Evolutionary conservation across 2,329 filamentous ascomycete species (phyloP), one percentile per base, ranked within the genome.

Genomic region (Chalaropsis thielavioides): DNA sequence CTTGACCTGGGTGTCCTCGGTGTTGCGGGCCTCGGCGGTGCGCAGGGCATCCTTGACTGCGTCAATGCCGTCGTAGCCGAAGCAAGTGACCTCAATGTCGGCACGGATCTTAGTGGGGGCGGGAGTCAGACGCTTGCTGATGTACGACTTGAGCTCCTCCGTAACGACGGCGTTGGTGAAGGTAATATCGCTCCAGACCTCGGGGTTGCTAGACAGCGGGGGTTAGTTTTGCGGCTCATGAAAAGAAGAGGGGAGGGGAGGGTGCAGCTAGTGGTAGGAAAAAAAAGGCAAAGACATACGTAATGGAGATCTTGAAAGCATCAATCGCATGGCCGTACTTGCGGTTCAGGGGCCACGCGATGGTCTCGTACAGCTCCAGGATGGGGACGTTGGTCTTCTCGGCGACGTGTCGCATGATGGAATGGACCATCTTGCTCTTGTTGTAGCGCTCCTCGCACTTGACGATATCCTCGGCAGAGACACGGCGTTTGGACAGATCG

Each of bases 361-460:
- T 96, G 70, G 81, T 86, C 81, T 96, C 87, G 78, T 99, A 99
- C 66, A 99, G 83, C 63, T 86, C 83, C 81, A 97, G 90, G 73
- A 99, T 95, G n/a, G 92, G 92, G 38, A 86, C 89, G 74, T 89
- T 86, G 54, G 91, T 95, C 83, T 96, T 96, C 80, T 99, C 92
- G 70, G 94, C 92, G 68, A 99, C 94, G 76, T 99, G 94, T 75
- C 92, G 88, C 89, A 99, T 92, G 77, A 99, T 96, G 64, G 90
- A 95, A 78, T 99, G 94, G 49, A 97, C 94, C 81, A 96, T 95
- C 82, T 99, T 99, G 81, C 90, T 90, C 86, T 99, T 99, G 84
- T 99, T 99, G 83, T 96, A 99, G 71, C 94, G 86, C 80, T 99
- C 94, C 76, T 99, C 94, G 75, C 95, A 99, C 80, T 96, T 96